Evolutionary conservation across 2,329 filamentous ascomycete genomes (phyloP).

Genomic region (Aspergillus transmontanensis): DNA sequence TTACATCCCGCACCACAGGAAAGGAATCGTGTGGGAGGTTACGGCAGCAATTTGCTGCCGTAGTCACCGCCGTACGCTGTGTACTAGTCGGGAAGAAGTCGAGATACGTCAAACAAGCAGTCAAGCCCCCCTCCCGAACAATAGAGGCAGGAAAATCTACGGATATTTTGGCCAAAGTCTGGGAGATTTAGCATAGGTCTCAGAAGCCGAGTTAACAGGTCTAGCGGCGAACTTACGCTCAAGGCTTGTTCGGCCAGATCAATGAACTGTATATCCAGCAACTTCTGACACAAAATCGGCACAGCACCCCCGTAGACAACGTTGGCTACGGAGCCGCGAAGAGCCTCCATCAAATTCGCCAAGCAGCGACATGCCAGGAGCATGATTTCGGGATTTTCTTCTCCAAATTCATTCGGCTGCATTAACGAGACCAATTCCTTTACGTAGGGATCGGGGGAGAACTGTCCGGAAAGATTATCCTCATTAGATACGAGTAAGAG

Average conservation of each 20-base stretch:
- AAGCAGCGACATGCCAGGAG: constrained; percentile 92
- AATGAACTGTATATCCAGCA: constrained; percentile 95
- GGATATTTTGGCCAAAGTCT: constrained; percentile 95
- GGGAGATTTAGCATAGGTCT: constrained; percentile 3
- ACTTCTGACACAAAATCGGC: constrained; percentile 88
- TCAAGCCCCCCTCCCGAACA: constrained; percentile 91
- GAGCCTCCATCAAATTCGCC: constrained; percentile 95
- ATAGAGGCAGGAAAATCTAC: constrained; percentile 94
- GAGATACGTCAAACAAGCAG: constrained; percentile 91
- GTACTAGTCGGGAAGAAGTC: constrained; percentile 98
- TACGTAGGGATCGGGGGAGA: constrained; percentile 90
- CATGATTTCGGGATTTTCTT: constrained; percentile 97
- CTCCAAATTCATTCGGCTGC: constrained; percentile 83
- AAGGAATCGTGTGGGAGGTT: constrained; percentile 96
- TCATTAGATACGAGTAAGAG: constrained; percentile 93
- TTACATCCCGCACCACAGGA: constrained; percentile 86
- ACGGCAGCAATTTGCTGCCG: constrained; percentile 95
- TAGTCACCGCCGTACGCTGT: constrained; percentile 93
- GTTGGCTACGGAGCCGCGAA: constrained; percentile 89
- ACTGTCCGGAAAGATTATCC: constrained; percentile 92
- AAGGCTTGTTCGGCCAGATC: constrained; percentile 95
- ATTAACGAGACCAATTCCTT: constrained; percentile 91
- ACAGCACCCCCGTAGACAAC: constrained; percentile 98
- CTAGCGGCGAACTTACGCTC: constrained; percentile 58
- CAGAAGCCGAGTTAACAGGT: background rate